Evolutionary conservation across 2,329 filamentous ascomycete species (phyloP), one percentile per base, ranked within the genome.

Genomic region (Capronia coronata): DNA sequence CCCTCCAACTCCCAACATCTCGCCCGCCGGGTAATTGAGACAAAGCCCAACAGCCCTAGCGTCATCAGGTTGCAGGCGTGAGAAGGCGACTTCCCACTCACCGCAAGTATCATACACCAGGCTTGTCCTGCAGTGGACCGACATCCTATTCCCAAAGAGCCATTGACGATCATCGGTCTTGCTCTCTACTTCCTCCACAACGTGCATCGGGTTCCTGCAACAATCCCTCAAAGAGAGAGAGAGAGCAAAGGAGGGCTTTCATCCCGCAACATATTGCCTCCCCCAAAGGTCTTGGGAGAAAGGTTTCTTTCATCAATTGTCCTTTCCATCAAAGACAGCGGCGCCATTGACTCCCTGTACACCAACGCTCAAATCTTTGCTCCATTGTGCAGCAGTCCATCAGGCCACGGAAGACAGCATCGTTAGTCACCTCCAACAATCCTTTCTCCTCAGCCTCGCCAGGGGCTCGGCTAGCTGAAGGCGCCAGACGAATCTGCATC

Each of bases 291-390:
- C n/a, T n/a, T n/a, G n/a, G n/a, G n/a, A n/a, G n/a, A n/a, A n/a
- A n/a, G n/a, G n/a, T n/a, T n/a, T 32, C 54, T 54, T 56, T 52
- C 42, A 44, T 30, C 52, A 48, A 52, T 52, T 50, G 53, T 55
- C 37, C 43, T 46, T 48, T 35, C 39, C 46, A 38, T 52, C 49
- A 55, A 52, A 55, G 53, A 30, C n/a, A n/a, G n/a, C n/a, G n/a
- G n/a, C n/a, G n/a, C n/a, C n/a, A n/a, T n/a, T n/a, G n/a, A n/a
- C n/a, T n/a, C n/a, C n/a, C n/a, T n/a, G n/a, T n/a, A n/a, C n/a
- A 50, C 5, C 27, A 3, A 11, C 23, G 43, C 14, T 27, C 49
- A 46, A 49, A 52, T 52, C 46, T 37, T 32, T 10, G 18, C 25
- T 30, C 25, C 46, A 50, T 55, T 52, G 53, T 52, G 32, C 43